Conservation (phyloP, 2,329 filamentous ascomycete genomes). For the Parastagonospora nodorum region DNA sequence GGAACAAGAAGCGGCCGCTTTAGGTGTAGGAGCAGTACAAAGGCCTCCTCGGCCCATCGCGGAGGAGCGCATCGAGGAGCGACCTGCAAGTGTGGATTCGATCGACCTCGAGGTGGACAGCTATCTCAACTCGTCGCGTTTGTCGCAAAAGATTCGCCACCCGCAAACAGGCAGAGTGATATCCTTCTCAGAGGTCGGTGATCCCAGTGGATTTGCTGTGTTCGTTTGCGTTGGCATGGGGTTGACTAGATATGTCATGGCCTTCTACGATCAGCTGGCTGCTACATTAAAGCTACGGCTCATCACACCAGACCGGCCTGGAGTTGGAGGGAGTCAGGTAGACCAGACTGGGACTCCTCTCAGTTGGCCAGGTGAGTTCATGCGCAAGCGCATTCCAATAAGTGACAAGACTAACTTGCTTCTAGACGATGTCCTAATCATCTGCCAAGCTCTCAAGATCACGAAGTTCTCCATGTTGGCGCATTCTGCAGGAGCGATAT, state of each 20-base stretch:
- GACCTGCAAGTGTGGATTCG: slow-evolving; percentile 80
- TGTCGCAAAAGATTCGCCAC: slow-evolving; percentile 87
- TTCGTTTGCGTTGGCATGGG: slow-evolving; percentile 99
- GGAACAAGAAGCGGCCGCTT: slow-evolving; percentile 27
- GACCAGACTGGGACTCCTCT: slow-evolving; percentile 86
- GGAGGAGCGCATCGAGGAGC: slow-evolving; percentile 75
- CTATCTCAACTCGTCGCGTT: slow-evolving; percentile 79
- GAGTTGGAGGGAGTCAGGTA: slow-evolving; percentile 87
- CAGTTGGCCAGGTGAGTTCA: slow-evolving; percentile 81
- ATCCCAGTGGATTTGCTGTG: slow-evolving; percentile 86
- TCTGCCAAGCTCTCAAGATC: slow-evolving; percentile 89
- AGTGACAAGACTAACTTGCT: slow-evolving; percentile 22
- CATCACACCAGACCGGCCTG: slow-evolving; percentile 92
- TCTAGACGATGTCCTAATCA: slow-evolving; percentile 81
- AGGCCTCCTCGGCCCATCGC: slow-evolving; percentile 54
- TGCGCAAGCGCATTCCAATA: neutral
- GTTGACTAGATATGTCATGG: slow-evolving; percentile 90
- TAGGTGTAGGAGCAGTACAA: slow-evolving; percentile 27
- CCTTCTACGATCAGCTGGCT: slow-evolving; percentile 96
- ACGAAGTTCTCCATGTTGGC: slow-evolving; percentile 95
- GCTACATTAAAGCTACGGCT: slow-evolving; percentile 84
- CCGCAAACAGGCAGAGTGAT: slow-evolving; percentile 86
- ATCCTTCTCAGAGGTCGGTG: slow-evolving; percentile 95
- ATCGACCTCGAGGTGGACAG: slow-evolving; percentile 85
- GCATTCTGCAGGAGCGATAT: slow-evolving; percentile 97